phyloP scores from a whole-genome alignment of 768 basidiomycete genomes.

The Pleurotus eryngii region DNA sequence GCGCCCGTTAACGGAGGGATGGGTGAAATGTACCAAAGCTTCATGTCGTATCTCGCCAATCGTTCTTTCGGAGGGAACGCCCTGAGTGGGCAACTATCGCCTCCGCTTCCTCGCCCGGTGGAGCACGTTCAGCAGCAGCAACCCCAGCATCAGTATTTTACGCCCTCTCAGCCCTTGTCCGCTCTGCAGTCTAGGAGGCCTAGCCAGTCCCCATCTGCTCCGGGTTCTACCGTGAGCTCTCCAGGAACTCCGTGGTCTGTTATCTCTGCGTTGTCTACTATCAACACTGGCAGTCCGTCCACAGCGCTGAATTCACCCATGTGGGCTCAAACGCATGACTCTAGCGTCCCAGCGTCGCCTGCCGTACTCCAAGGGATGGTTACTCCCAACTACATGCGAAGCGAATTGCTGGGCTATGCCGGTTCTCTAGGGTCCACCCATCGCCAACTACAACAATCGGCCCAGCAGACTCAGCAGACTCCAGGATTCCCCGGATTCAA shows the following conservation, averaged over 20 bases:
- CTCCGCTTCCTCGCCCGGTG: not conserved
- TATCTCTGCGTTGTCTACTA: not conserved
- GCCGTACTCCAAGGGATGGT: not conserved
- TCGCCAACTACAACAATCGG: not conserved
- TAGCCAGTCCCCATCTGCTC: slow-evolving; percentile 2
- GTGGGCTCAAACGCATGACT: not conserved
- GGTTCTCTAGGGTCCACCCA: not conserved
- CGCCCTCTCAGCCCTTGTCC: not conserved
- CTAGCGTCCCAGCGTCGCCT: not conserved
- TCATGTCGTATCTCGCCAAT: slow-evolving; percentile 20
- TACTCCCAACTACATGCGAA: not conserved
- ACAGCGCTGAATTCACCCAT: not conserved
- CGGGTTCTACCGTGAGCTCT: not conserved
- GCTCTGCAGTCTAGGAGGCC: not conserved
- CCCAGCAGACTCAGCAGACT: not conserved
- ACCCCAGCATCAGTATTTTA: not conserved
- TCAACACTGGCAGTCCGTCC: not conserved
- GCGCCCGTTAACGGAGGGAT: slow-evolving; percentile 11
- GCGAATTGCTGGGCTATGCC: not conserved
- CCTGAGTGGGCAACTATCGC: not conserved
- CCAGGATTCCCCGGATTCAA: not conserved
- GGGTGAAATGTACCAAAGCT: slow-evolving; percentile 20
- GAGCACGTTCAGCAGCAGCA: not conserved
- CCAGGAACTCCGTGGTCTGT: not conserved
- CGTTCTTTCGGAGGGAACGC: slow-evolving; percentile 12